These are phyloP conservation scores for Rhizopus sp. DNA, from an alignment of 371 early-diverging fungal species.

Conservation along the genomic window DNA sequence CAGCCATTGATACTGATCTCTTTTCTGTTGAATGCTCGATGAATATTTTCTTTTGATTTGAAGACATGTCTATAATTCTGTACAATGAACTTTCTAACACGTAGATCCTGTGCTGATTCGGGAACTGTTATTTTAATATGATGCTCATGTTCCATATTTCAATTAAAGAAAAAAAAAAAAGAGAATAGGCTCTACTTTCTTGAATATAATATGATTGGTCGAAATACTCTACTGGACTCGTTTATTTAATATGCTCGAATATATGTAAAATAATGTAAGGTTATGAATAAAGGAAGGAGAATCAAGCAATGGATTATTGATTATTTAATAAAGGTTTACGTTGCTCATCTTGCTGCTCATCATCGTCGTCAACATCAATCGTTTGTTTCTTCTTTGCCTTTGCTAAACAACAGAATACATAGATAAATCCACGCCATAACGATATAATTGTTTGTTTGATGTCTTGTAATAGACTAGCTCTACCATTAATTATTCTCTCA, in stretches of 20 bases:
- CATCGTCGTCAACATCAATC: neutral
- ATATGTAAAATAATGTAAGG: too few relatives aligned
- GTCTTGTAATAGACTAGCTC: slow-evolving; percentile 32
- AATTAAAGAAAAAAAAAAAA: neutral
- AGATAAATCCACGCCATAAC: slow-evolving; percentile 5
- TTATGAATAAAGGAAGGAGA: neutral
- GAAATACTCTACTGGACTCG: too few relatives aligned
- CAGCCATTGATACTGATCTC: slow-evolving; percentile 54
- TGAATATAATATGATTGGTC: too few relatives aligned
- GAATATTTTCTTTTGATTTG: slow-evolving; percentile 36
- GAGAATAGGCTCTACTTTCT: neutral
- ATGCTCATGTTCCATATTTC: neutral
- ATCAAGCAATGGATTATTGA: neutral
- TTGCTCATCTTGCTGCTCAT: slow-evolving; percentile 13
- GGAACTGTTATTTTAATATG: slow-evolving; percentile 16
- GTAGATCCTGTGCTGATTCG: slow-evolving; percentile 9
- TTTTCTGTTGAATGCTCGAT: slow-evolving; percentile 35
- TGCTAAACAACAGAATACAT: slow-evolving; percentile 11
- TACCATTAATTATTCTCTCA: slow-evolving; percentile 51
- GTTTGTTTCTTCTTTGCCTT: slow-evolving; percentile 4
- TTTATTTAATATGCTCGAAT: too few relatives aligned
- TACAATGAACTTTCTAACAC: slow-evolving; percentile 32
- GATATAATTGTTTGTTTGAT: slow-evolving; percentile 13
- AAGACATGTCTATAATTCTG: slow-evolving; percentile 31
- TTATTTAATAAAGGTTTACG: slow-evolving; percentile 8